phyloP scores from a whole-genome alignment of 2,329 filamentous ascomycete genomes.

The Penicillium sp. region DNA sequence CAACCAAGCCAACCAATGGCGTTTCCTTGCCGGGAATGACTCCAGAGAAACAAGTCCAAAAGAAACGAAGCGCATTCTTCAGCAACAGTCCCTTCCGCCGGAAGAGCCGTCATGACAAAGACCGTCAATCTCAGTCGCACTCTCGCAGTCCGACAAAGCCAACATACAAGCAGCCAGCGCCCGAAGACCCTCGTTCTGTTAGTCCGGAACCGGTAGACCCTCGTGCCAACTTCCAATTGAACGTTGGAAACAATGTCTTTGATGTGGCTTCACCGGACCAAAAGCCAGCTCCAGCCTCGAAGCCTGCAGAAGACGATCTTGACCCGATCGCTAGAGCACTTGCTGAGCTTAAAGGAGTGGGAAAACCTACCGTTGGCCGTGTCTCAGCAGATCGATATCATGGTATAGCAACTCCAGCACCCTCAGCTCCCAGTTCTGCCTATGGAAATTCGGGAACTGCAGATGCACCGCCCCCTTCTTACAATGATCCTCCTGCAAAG shows the following conservation, averaged over 20 bases:
- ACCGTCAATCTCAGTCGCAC: slow-evolving; percentile 33
- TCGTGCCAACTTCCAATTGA: slow-evolving; percentile 85
- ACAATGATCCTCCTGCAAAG: slow-evolving; percentile 69
- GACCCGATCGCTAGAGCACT: slow-evolving; percentile 92
- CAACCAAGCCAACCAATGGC: slow-evolving; percentile 56
- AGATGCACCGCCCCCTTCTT: slow-evolving; percentile 76
- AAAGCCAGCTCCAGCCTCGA: slow-evolving; percentile 32
- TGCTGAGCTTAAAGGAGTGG: slow-evolving; percentile 84
- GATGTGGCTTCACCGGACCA: slow-evolving; percentile 76
- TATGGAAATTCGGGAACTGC: slow-evolving; percentile 30
- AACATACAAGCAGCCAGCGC: slow-evolving; percentile 26
- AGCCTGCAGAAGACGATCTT: slow-evolving; percentile 55
- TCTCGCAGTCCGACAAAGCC: slow-evolving; percentile 52
- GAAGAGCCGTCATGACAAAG: slow-evolving; percentile 80
- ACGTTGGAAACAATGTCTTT: slow-evolving; percentile 94
- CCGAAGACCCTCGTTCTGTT: slow-evolving; percentile 29
- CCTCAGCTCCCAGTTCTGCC: slow-evolving; percentile 37
- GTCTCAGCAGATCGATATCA: slow-evolving; percentile 95
- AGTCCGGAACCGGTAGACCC: slow-evolving; percentile 89
- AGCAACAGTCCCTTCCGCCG: slow-evolving; percentile 88
- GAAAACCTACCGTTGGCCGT: slow-evolving; percentile 75
- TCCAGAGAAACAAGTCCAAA: slow-evolving; percentile 64
- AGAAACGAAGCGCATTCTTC: slow-evolving; percentile 81
- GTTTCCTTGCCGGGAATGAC: slow-evolving; percentile 42
- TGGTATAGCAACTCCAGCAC: slow-evolving; percentile 81